Conservation (phyloP, 495 filamentous ascomycete species). For the Talaromyces liani region DNA sequence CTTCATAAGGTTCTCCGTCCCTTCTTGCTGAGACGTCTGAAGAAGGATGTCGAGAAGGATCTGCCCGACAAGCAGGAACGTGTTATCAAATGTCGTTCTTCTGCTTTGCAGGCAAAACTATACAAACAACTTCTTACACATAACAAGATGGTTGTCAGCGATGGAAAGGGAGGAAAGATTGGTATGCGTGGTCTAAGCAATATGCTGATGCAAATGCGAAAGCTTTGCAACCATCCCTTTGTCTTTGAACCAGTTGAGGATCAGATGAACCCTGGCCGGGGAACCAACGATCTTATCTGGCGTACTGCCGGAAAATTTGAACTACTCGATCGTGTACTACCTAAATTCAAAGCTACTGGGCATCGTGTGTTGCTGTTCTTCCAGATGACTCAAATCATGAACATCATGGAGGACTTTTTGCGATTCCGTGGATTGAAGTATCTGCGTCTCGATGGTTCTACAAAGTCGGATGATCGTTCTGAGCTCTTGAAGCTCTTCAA, state of each 20-base stretch:
- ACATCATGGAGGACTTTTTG: slow-evolving; percentile 99
- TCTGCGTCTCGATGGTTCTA: slow-evolving; percentile 89
- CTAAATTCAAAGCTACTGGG: slow-evolving; percentile 81
- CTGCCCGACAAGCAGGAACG: slow-evolving; percentile 97
- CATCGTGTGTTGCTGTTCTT: slow-evolving; percentile 99
- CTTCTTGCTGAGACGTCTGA: slow-evolving; percentile 95
- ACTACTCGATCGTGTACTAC: slow-evolving; percentile 82
- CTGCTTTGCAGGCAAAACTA: slow-evolving; percentile 81
- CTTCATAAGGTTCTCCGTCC: slow-evolving; percentile 96
- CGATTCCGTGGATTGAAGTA: slow-evolving; percentile 75
- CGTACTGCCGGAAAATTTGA: slow-evolving; percentile 97
- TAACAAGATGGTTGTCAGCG: slow-evolving; percentile 87
- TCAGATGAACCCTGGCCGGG: slow-evolving; percentile 85
- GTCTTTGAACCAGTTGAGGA: slow-evolving; percentile 97
- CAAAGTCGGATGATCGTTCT: slow-evolving; percentile 94
- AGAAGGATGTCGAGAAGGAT: slow-evolving; percentile 99
- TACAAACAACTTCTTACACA: slow-evolving; percentile 95
- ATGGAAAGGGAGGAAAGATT: slow-evolving; percentile 93
- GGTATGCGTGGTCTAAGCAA: slow-evolving; percentile 94
- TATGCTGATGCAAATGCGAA: slow-evolving; percentile 99
- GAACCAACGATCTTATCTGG: slow-evolving; percentile 90
- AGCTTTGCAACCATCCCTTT: slow-evolving; percentile 98
- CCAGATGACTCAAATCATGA: slow-evolving; percentile 99
- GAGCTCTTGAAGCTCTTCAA: slow-evolving; percentile 86
- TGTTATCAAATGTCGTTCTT: slow-evolving; percentile 98